A percentile compares a stretch with the other conserved stretches of the same genome.
Conservation (phyloP, 2,329 filamentous ascomycete genomes). For the Stagonosporopsis cucurbitacearum region DNA sequence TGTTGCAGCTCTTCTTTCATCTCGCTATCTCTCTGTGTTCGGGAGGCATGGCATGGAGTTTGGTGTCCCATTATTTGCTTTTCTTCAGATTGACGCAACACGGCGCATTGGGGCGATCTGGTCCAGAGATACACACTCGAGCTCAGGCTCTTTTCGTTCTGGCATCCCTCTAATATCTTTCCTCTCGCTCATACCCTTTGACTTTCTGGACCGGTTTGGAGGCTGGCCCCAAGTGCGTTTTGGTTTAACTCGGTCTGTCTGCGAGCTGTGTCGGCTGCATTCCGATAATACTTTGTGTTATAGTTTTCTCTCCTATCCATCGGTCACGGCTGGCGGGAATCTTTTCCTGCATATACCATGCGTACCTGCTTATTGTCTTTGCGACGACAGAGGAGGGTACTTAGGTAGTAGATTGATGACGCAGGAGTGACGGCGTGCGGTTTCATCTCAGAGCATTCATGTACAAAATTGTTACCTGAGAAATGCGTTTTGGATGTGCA, state of each 20-base stretch:
- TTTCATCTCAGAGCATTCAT: slow-evolving; percentile 31
- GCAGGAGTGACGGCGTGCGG: slow-evolving; percentile 22
- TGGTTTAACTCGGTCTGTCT: slow-evolving; percentile 35
- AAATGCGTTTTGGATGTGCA: neutral
- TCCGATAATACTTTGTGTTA: slow-evolving; percentile 37
- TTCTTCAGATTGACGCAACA: slow-evolving; percentile 38
- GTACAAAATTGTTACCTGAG: slow-evolving; percentile 30
- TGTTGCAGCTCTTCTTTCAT: slow-evolving; percentile 30
- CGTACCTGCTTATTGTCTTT: slow-evolving; percentile 39
- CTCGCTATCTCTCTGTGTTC: slow-evolving; percentile 39
- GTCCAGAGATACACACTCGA: slow-evolving; percentile 44
- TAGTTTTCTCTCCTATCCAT: slow-evolving; percentile 25
- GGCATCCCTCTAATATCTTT: slow-evolving; percentile 47
- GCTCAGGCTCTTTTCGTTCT: slow-evolving; percentile 42
- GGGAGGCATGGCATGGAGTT: slow-evolving; percentile 47
- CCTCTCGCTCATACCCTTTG: slow-evolving; percentile 47
- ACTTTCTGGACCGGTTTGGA: slow-evolving; percentile 43
- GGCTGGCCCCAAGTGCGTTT: slow-evolving; percentile 49
- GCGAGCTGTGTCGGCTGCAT: slow-evolving; percentile 28
- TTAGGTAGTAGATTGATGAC: slow-evolving; percentile 32
- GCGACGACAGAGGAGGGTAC: slow-evolving; percentile 27
- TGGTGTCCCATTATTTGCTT: slow-evolving; percentile 21
- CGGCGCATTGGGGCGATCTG: slow-evolving; percentile 46
- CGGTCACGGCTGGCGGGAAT: slow-evolving; percentile 27
- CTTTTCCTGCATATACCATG: slow-evolving; percentile 48